phyloP scores from a whole-genome alignment of 2,329 filamentous ascomycete species.

The Sporothrix protearum region DNA sequence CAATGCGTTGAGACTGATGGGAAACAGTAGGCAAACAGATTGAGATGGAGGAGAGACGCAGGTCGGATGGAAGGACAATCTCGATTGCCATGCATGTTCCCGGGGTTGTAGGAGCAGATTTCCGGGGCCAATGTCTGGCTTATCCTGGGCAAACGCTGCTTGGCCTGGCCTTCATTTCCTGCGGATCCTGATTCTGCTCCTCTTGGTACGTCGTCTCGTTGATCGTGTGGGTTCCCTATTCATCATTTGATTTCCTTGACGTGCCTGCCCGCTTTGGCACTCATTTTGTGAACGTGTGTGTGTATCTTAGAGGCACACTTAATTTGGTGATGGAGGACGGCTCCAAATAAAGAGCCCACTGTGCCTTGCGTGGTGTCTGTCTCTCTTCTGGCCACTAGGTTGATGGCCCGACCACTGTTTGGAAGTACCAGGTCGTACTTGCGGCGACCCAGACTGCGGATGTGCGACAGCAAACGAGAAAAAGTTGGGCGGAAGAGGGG shows the following conservation, averaged over 20 bases:
- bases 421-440: neutral
- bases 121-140: neutral
- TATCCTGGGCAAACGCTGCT: neutral
- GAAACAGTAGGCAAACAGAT: neutral
- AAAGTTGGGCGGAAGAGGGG: neutral
- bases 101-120: neutral
- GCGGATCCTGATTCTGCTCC: neutral
- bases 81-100: neutral
- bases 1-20: neutral
- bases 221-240: neutral
- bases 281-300: neutral
- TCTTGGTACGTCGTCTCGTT: neutral
- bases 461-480: neutral
- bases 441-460: neutral
- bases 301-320: neutral
- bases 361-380: neutral
- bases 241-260: neutral
- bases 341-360: neutral
- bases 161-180: neutral
- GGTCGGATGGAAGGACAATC: neutral
- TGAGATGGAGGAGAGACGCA: neutral
- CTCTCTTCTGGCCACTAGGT: neutral
- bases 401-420: neutral
- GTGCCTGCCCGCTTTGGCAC: slow-evolving; percentile 2
- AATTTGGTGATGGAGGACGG: neutral